phyloP scores from a whole-genome alignment of 2,329 filamentous ascomycete species.

The Tolypocladium guangdongense region DNA sequence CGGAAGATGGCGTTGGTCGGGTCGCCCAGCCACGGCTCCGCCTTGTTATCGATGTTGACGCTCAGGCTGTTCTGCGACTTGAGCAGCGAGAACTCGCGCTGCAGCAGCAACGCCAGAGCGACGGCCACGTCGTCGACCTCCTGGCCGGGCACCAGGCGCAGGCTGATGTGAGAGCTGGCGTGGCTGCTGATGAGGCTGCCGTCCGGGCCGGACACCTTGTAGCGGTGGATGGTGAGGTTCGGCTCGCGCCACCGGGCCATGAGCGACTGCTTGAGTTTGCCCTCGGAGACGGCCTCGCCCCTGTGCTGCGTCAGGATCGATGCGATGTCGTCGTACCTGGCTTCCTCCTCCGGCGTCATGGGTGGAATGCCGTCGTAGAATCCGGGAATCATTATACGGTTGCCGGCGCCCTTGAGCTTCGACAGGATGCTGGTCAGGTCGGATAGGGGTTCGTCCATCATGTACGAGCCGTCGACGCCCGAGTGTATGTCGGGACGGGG shows the following conservation, averaged over 20 bases:
- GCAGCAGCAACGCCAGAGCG: conserved; percentile 55
- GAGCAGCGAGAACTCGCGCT: conserved; percentile 60
- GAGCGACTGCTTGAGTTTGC: conserved; percentile 68
- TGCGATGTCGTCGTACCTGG: conserved; percentile 75
- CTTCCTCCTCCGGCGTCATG: conserved; percentile 63
- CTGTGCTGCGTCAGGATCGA: conserved; percentile 63
- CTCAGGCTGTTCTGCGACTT: conserved; percentile 71
- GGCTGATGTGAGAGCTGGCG: conserved; percentile 77
- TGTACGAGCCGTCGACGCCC: conserved; percentile 87
- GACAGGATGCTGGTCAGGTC: conserved; percentile 78
- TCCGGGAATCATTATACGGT: conserved; percentile 71
- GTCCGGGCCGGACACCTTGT: conserved; percentile 86
- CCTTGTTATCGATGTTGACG: conserved; percentile 81
- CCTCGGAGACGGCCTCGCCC: conserved; percentile 45
- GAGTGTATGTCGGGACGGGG: conserved; percentile 83
- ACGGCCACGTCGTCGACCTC: conserved; percentile 68
- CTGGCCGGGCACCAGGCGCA: conserved; percentile 89
- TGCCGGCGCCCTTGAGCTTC: conserved; percentile 69
- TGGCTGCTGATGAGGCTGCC: conserved; percentile 85
- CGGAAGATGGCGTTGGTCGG: conserved; percentile 84
- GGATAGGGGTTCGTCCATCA: conserved; percentile 84
- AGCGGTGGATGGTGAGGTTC: conserved; percentile 84
- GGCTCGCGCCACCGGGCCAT: conserved; percentile 95
- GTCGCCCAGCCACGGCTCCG: conserved; percentile 93
- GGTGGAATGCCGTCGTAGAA: conserved; percentile 82